These are phyloP conservation scores for Elaeis guineensis DNA, from an alignment of 176 grass and related monocot genomes.

Conservation along the genomic window DNA sequence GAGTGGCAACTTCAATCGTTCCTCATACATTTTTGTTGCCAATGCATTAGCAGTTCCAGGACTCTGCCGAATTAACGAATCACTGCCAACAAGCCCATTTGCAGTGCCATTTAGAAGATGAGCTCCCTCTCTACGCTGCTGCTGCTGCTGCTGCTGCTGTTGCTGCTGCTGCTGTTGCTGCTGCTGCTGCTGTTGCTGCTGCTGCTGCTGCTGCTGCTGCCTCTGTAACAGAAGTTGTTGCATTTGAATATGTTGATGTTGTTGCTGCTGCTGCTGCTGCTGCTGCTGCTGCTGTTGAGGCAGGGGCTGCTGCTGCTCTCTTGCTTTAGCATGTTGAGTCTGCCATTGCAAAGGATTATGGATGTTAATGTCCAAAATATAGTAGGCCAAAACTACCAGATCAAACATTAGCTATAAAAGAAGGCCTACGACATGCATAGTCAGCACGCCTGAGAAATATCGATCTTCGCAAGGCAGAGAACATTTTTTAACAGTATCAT, in stretches of 20 bases:
- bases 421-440: too few relatives aligned
- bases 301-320: not conserved
- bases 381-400: too few relatives aligned
- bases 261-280: conserved; percentile 33
- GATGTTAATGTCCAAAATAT: too few relatives aligned
- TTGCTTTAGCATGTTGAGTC: too few relatives aligned
- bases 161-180: conserved; percentile 18
- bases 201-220: not conserved
- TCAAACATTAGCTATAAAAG: too few relatives aligned
- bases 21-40: conserved; percentile 96
- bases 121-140: conserved; percentile 53
- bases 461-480: too few relatives aligned
- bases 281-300: conserved; percentile 35
- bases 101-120: conserved; percentile 70
- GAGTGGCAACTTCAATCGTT: conserved; percentile 35
- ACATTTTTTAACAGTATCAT: too few relatives aligned
- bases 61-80: conserved; percentile 53
- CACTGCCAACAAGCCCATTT: conserved; percentile 54
- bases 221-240: too few relatives aligned
- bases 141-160: conserved; percentile 31
- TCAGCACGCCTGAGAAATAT: too few relatives aligned
- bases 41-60: conserved; percentile 80
- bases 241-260: conserved; percentile 32
- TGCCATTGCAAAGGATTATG: too few relatives aligned
- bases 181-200: not conserved